Evolutionary conservation across 805 yeast genomes (phyloP).

Genomic region (Myxozyma neotropica): DNA sequence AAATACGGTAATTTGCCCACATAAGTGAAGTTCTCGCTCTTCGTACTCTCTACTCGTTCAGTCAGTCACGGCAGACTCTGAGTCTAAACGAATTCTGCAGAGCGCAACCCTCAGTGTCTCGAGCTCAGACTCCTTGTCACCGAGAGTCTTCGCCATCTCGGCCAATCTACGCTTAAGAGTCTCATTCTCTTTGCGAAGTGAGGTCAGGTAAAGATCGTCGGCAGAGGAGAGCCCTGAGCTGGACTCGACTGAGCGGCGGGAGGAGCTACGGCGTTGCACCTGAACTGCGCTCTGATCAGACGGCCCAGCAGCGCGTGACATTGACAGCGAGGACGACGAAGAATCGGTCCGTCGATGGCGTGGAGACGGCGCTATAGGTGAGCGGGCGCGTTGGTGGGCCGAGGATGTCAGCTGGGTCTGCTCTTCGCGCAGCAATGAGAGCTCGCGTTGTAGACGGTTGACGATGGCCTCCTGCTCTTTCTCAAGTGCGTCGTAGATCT

Average conservation of each 20-base stretch:
- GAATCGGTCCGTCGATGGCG: slow-evolving; percentile 37
- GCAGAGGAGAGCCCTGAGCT: slow-evolving; percentile 28
- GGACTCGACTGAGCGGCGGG: slow-evolving; percentile 37
- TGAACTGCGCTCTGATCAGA: slow-evolving; percentile 23
- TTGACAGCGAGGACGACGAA: slow-evolving; percentile 39
- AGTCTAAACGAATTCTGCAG: background rate
- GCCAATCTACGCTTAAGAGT: slow-evolving; percentile 39
- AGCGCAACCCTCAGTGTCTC: slow-evolving; percentile 29
- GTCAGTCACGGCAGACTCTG: slow-evolving; percentile 14
- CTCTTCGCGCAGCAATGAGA: slow-evolving; percentile 56
- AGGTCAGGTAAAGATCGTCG: slow-evolving; percentile 32
- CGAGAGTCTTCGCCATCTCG: slow-evolving; percentile 35
- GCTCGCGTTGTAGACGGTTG: slow-evolving; percentile 64
- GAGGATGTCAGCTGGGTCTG: slow-evolving; percentile 40
- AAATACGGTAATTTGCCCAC: too few relatives aligned
- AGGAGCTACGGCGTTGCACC: slow-evolving; percentile 26
- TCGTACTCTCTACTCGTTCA: too few relatives aligned
- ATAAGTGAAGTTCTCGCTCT: too few relatives aligned
- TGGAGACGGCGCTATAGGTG: slow-evolving; percentile 15
- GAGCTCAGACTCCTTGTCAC: slow-evolving; percentile 39
- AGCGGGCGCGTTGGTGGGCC: slow-evolving; percentile 18
- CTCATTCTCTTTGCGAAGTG: slow-evolving; percentile 40
- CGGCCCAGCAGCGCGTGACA: slow-evolving; percentile 11
- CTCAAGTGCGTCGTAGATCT: slow-evolving; percentile 53
- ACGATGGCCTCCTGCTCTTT: slow-evolving; percentile 78